Conservation (phyloP, 768 basidiomycete genomes). For the Suillus hirtellus region DNA sequence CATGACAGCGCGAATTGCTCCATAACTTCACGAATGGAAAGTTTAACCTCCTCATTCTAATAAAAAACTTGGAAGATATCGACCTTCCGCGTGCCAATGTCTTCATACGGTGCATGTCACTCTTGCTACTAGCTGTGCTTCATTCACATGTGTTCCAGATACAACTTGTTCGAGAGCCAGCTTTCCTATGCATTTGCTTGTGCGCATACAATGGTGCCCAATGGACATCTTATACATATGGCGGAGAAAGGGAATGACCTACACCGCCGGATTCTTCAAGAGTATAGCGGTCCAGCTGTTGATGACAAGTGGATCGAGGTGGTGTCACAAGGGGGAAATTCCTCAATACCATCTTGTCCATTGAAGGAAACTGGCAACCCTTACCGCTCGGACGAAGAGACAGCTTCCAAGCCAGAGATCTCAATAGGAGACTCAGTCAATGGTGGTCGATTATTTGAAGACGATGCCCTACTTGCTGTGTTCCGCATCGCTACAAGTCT, state of each 20-base stretch:
- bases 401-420: constrained; percentile 26
- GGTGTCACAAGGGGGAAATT: constrained; percentile 34
- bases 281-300: constrained; percentile 39
- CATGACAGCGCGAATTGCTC: constrained; percentile 39
- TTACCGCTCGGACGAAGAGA: constrained; percentile 49
- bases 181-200: constrained; percentile 58
- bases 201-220: constrained; percentile 45
- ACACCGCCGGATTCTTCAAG: constrained; percentile 54
- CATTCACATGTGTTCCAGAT: constrained; percentile 39
- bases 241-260: constrained; percentile 56
- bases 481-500: constrained; percentile 46
- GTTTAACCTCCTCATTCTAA: constrained; percentile 64
- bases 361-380: constrained; percentile 41
- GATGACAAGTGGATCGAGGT: constrained; percentile 54
- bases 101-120: constrained; percentile 56
- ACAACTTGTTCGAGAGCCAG: constrained; percentile 62
- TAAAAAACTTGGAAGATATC: constrained; percentile 59
- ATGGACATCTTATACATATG: constrained; percentile 63
- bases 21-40: constrained; percentile 53
- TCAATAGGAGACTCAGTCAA: constrained; percentile 65
- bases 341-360: constrained; percentile 46
- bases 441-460: constrained; percentile 55
- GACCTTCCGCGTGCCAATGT: constrained; percentile 57
- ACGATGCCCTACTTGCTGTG: constrained; percentile 57
- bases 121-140: not conserved